phyloP scores from a whole-genome alignment of 73 alveolate species.

The Tetrahymena borealis region DNA sequence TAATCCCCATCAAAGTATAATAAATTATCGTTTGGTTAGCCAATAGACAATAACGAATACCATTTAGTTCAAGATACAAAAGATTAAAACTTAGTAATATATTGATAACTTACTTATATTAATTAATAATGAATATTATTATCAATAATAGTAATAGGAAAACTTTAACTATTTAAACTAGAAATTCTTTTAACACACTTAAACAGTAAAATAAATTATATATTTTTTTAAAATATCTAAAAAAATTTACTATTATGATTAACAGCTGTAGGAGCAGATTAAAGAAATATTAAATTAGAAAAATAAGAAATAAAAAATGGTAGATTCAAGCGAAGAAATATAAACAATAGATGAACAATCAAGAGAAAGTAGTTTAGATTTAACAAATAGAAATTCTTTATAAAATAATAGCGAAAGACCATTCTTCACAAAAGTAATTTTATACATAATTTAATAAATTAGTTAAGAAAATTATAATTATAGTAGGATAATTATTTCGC shows the following conservation, averaged over 20 bases:
- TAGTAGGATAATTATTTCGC: no score
- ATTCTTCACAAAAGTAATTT: neutral
- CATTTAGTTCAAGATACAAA: no score
- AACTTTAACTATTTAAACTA: neutral
- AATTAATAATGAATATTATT: neutral
- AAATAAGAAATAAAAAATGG: neutral
- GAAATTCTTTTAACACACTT: neutral
- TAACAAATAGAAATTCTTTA: neutral
- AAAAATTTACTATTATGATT: neutral
- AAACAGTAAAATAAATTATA: neutral
- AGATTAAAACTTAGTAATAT: no score
- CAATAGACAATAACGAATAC: no score
- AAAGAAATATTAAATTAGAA: neutral
- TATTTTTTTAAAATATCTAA: neutral
- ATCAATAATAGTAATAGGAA: neutral
- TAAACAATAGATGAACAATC: neutral
- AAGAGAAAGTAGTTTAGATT: neutral
- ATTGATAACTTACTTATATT: neutral
- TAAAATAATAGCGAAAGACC: neutral
- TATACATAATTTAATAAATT: neutral
- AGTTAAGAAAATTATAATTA: neutral
- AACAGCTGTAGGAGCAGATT: neutral
- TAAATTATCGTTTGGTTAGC: no score
- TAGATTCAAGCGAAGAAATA: neutral
- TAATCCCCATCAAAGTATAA: no score